Evolutionary conservation across 1,284 basidiomycete genomes (phyloP), one percentile per base, ranked within the genome.

Genomic region (Leccinum subrobustum): DNA sequence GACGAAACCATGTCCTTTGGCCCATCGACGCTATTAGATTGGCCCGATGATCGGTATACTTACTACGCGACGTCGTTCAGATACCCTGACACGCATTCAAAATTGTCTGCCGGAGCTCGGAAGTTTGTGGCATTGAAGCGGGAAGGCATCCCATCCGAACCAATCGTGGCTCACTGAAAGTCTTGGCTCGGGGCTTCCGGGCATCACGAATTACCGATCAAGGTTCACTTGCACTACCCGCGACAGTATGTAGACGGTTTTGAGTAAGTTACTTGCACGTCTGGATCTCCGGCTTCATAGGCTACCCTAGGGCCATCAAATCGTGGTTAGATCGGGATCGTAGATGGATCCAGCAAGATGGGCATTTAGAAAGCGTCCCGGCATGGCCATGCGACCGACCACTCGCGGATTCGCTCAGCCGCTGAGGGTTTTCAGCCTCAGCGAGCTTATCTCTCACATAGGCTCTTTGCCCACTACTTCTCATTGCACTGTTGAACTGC

Each of bases 351-450:
- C 42, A 44, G 42, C 42, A 44, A 44, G 18, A 44, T 44, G 42
- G 42, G 18, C 9, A 44, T 20, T 44, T 20, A 44, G 18, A 20
- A 44, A 6, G 18, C 6, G 18, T 42, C 9, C n/a, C 29, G 29
- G 29, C n/a, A 42, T 42, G n/a, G 5, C n/a, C 39, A 42, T 42
- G 39, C 42, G 11, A 47, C 44, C 44, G 20, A 23, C 11, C 20
- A 23, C 6, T 23, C 44, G 35, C 60, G 6, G 27, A 18, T 31
- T 3, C 3, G 29, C 8, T 62, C 35, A 37, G 35, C 35, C 31
- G 14, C 31, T 18, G 35, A 25, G 5, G 35, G 37, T 39, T 64
- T 64, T 60, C 39, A 23, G 27, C 56, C 37, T 25, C 54, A 23
- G 35, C 47, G 47, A 39, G 8, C 25, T 25, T n/a, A 25, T 37